Evolutionary conservation across 2,329 filamentous ascomycete genomes (phyloP), one percentile per base, ranked within the genome.

Genomic region (Atkinsonella hypoxylon): DNA sequence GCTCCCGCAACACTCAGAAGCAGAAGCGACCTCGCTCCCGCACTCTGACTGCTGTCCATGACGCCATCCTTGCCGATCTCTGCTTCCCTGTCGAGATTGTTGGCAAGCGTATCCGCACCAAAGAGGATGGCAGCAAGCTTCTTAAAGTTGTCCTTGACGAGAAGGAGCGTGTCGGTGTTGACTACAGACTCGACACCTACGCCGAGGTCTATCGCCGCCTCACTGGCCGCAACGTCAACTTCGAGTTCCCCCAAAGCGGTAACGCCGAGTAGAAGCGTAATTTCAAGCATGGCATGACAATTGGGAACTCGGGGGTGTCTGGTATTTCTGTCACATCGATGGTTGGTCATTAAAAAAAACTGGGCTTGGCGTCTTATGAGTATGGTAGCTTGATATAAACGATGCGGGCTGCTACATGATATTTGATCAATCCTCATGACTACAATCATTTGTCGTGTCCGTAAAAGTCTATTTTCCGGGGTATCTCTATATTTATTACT

Each of bases 1-100:
- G 89, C 79, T 89, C 86, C 63, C 91, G 93, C 81, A 90, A 90
- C 78, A 88, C 80, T 71, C 90, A 93, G 77, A 97, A 83, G 70
- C 93, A 98, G 84, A 96, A 97, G 89, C 91, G 93, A 64, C 93
- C 93, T 65, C 89, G 91, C 67, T 95, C 88, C 67, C 89, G 93
- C 75, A 98, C 93, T 62, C 87, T 98, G 70, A 97, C 93, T 59
- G 90, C 93, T 61, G 93, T 98, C 68, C 93, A 98, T 85, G 93
- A 98, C 70, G 86, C 90, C 67, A 96, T 98, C 80, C 88, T 98
- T 62, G 80, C 81, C 70, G 93, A 98, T 75, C 88, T 98, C 70
- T 93, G 96, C 79, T 98, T 87, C 87, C 93, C 93, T 69, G 93
- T 98, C 69, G 93, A 98, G 87, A 98, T 98, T 64, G 93, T 98